phyloP scores from a whole-genome alignment of 192 early-diverging fungal species.

The Pilaira anomala region DNA sequence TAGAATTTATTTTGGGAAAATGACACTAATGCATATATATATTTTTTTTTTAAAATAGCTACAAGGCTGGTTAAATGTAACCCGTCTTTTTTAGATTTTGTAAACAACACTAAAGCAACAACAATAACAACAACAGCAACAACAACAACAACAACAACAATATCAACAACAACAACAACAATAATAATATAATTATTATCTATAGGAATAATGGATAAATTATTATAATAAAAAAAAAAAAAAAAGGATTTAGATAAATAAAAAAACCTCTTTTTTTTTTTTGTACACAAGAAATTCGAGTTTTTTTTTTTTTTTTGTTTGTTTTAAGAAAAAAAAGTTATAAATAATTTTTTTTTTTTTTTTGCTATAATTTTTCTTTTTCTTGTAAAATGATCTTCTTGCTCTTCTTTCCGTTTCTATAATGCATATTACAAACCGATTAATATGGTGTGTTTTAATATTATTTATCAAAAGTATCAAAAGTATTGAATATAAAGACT shows the following conservation, averaged over 20 bases:
- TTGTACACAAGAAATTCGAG: not conserved
- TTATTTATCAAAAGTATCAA: not conserved
- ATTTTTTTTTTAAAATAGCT: constrained; percentile 26
- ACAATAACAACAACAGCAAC: not conserved
- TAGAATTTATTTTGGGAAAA: not conserved
- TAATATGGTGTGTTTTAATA: not conserved
- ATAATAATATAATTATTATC: too few relatives aligned
- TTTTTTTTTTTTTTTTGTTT: not conserved
- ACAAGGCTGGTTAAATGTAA: constrained; percentile 33
- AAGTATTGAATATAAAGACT: not conserved
- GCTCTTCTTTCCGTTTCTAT: not conserved
- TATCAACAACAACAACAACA: too few relatives aligned
- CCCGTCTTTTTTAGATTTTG: not conserved
- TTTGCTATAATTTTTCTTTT: not conserved
- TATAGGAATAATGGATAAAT: too few relatives aligned
- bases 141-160: not conserved
- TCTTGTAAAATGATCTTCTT: not conserved
- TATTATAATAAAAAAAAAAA: not conserved
- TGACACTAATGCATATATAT: constrained; percentile 14
- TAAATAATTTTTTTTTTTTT: constrained; percentile 5
- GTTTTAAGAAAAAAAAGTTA: not conserved
- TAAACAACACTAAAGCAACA: not conserved
- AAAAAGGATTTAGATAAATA: not conserved
- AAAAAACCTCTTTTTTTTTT: not conserved
- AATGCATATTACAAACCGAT: not conserved